A percentile compares a stretch with the other conserved stretches of the same genome.
Evolutionary conservation across 352 stramenopile genomes (phyloP).

Genomic region (Globisporangium parvum): DNA sequence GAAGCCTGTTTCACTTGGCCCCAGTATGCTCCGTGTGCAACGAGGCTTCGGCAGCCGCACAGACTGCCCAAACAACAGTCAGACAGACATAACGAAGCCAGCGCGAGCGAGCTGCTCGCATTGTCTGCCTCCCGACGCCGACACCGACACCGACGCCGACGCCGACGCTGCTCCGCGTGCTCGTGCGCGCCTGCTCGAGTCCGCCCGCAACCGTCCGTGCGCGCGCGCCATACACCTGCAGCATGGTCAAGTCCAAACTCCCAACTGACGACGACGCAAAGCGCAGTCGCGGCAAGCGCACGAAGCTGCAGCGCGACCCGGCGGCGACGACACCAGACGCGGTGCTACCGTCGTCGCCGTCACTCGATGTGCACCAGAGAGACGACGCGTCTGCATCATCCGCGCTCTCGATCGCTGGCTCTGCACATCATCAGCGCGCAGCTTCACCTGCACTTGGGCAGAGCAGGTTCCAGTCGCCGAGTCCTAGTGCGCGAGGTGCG

Average conservation of each 20-base stretch:
- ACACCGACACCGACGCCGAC: too few relatives aligned
- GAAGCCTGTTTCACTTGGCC: neutral
- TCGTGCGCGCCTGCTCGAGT: neutral
- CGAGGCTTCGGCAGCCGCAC: neutral
- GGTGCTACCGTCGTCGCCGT: constrained; percentile 15
- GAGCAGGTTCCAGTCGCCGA: constrained; percentile 43
- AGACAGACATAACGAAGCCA: neutral
- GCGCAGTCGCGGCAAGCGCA: constrained; percentile 51
- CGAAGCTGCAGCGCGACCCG: constrained; percentile 42
- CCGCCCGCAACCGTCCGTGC: neutral
- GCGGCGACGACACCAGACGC: constrained; percentile 7
- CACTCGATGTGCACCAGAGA: constrained; percentile 3
- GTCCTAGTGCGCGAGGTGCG: constrained; percentile 31
- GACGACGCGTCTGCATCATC: constrained; percentile 14
- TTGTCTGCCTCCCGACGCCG: too few relatives aligned
- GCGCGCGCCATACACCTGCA: neutral
- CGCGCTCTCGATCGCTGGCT: constrained; percentile 10
- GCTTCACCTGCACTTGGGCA: constrained; percentile 10
- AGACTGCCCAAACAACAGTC: too few relatives aligned
- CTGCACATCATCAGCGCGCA: neutral
- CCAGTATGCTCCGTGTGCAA: neutral
- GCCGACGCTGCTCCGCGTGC: neutral
- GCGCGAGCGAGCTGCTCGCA: too few relatives aligned
- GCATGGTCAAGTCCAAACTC: constrained; percentile 57
- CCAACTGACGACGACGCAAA: constrained; percentile 62